phyloP scores from a whole-genome alignment of 108 stramenopile species.

The Cyclostephanos tholiformis region DNA sequence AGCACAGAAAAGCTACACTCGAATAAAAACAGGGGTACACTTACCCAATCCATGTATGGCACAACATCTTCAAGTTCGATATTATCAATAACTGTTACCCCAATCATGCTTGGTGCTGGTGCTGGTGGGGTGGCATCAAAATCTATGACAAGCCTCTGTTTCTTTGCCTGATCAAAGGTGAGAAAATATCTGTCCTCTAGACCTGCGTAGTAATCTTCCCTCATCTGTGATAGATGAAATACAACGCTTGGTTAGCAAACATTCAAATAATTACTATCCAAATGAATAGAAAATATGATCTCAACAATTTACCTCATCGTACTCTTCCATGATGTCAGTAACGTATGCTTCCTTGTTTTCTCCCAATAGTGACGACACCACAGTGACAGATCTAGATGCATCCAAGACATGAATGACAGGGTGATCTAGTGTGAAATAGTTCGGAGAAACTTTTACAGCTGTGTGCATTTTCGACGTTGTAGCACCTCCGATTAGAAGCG shows the following conservation, averaged over 20 bases:
- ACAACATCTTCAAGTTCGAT: slow-evolving; percentile 87
- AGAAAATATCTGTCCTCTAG: slow-evolving; percentile 96
- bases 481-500: slow-evolving; percentile 98
- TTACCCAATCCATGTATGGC: slow-evolving; percentile 98
- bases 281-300: slow-evolving; percentile 29
- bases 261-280: neutral
- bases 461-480: slow-evolving; percentile 99
- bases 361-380: slow-evolving; percentile 89
- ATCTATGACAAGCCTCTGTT: slow-evolving; percentile 86
- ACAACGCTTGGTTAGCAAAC: neutral
- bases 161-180: slow-evolving; percentile 88
- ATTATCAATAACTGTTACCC: slow-evolving; percentile 82
- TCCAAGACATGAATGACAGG: slow-evolving; percentile 99
- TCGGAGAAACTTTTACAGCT: slow-evolving; percentile 98
- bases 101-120: slow-evolving; percentile 78
- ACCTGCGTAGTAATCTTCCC: slow-evolving; percentile 98
- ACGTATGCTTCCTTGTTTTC: slow-evolving; percentile 93
- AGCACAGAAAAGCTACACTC: neutral
- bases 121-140: slow-evolving; percentile 88
- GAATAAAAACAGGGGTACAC: slow-evolving; percentile 11
- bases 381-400: slow-evolving; percentile 97
- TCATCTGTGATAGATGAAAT: slow-evolving; percentile 49
- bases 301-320: slow-evolving; percentile 88
- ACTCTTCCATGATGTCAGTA: slow-evolving; percentile 91
- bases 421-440: slow-evolving; percentile 89